Base-by-base conservation (phyloP, 2,329 filamentous ascomycete genomes). In the Orbilia oligospora region DNA sequence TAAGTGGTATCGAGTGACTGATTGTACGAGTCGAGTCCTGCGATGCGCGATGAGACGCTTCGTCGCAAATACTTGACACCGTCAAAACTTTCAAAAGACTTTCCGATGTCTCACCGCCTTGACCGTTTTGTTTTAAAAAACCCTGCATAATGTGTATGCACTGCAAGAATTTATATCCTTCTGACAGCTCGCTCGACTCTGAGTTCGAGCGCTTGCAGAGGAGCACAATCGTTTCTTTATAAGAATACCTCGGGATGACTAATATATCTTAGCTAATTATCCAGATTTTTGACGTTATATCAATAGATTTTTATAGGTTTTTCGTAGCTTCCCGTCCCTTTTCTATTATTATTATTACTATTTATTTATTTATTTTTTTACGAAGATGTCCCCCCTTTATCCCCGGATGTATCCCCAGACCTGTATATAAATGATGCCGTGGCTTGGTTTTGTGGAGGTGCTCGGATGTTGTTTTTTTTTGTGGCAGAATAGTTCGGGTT, bases 231-330 rank as follows among this genome's bases (percentile, higher is more conserved):
- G 44, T 46, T 46, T 18, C 18, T 46, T 46, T 46, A 46, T 46
- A 46, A 5, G 6, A 8, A 41, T 61, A 18, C 56, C 56, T 61
- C 56, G 56, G 56, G 56, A 61, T 61, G 56, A 61, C 56, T 61
- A 61, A 61, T 61, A 61, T 61, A 61, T 61, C 41, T 61, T 61
- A 61, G 56, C 56, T 61, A 61, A 61, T 61, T 61, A 61, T 61
- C 56, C 56, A 61, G 33, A 41, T 61, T 14, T 61, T 61, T 61
- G 44, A 61, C 56, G 56, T 61, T 44, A 61, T 61, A 55, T 14
- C n/a, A n/a, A n/a, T n/a, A n/a, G n/a, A n/a, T 38, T 58, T 22
- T 38, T 4, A n/a, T 8, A 14, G 16, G 5, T 58, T 44, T n/a
- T 24, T 41, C 44, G 41, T 5, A 4, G 53, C 10, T 61, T 44